Conservation (phyloP, 2,329 filamentous ascomycete genomes). For the Exophiala sp. region DNA sequence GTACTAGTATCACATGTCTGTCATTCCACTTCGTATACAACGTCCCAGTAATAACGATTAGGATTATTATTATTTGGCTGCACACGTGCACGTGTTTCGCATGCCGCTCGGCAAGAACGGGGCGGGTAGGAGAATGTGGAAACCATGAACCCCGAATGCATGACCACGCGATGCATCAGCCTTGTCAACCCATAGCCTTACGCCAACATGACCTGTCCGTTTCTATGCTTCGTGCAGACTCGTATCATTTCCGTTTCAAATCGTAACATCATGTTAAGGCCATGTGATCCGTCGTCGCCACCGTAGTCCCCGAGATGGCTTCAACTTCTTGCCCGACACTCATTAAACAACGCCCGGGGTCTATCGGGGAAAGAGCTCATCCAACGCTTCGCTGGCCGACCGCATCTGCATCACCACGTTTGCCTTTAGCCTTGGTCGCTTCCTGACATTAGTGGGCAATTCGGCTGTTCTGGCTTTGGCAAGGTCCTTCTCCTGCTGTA, state of each 20-base stretch:
- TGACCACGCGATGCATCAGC: background rate
- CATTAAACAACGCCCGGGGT: background rate
- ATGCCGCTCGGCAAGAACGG: no score
- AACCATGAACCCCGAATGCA: no score
- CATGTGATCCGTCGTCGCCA: background rate
- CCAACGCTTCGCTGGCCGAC: constrained; percentile 12
- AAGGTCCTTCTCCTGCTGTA: constrained; percentile 19
- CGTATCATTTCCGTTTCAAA: background rate
- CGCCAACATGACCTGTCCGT: background rate
- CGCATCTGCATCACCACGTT: constrained; percentile 18
- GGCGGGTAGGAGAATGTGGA: no score
- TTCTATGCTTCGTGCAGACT: background rate
- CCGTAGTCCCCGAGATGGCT: background rate
- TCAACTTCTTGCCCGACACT: background rate
- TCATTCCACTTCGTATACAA: no score
- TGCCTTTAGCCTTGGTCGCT: constrained; percentile 18
- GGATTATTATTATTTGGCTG: background rate
- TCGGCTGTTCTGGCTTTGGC: constrained; percentile 1
- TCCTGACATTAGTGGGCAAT: constrained; percentile 10
- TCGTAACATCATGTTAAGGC: no score
- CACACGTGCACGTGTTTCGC: no score
- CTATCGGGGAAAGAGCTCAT: constrained; percentile 16
- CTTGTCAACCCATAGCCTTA: background rate
- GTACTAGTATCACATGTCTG: no score
- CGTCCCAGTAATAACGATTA: no score